These are phyloP conservation scores for Scutellaria barbata DNA, from an alignment of 257 asterid species.

Conservation along the genomic window DNA sequence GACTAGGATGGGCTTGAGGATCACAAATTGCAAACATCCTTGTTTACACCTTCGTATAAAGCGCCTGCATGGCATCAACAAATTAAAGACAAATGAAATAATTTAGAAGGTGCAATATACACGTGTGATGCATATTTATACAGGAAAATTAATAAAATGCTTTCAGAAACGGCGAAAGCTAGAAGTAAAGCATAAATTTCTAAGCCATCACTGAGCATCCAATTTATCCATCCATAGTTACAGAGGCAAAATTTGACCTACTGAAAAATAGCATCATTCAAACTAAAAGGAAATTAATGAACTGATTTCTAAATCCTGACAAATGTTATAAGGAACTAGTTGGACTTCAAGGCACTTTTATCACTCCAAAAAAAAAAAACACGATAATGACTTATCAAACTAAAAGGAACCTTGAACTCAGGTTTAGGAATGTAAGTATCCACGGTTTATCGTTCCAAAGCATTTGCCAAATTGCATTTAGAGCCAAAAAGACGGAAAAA, in stretches of 20 bases:
- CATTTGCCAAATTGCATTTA: not conserved
- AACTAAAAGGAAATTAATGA: slow-evolving; percentile 4
- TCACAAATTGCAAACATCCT: slow-evolving; percentile 97
- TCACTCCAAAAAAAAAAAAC: slow-evolving; percentile 7
- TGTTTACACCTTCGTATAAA: slow-evolving; percentile 97
- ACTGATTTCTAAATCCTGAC: slow-evolving; percentile 18
- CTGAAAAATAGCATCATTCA: slow-evolving; percentile 13
- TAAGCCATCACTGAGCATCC: slow-evolving; percentile 16
- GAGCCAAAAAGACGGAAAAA: slow-evolving; percentile 8
- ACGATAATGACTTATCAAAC: not conserved
- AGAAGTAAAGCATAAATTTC: not conserved
- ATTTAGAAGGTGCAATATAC: slow-evolving; percentile 17
- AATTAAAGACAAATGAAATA: slow-evolving; percentile 21
- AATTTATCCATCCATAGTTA: slow-evolving; percentile 8
- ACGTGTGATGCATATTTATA: slow-evolving; percentile 1
- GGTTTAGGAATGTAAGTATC: slow-evolving; percentile 7
- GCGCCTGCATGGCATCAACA: slow-evolving; percentile 65
- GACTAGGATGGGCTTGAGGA: slow-evolving; percentile 90
- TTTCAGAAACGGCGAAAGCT: slow-evolving; percentile 18
- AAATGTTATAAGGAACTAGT: not conserved
- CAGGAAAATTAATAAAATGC: not conserved
- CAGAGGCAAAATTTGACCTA: slow-evolving; percentile 9
- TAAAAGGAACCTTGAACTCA: not conserved
- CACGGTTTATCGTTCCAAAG: slow-evolving; percentile 4
- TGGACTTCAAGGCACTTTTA: slow-evolving; percentile 17